Evolutionary conservation across 495 filamentous ascomycete genomes (phyloP).

Genomic region (Mytilinidion resinicola): DNA sequence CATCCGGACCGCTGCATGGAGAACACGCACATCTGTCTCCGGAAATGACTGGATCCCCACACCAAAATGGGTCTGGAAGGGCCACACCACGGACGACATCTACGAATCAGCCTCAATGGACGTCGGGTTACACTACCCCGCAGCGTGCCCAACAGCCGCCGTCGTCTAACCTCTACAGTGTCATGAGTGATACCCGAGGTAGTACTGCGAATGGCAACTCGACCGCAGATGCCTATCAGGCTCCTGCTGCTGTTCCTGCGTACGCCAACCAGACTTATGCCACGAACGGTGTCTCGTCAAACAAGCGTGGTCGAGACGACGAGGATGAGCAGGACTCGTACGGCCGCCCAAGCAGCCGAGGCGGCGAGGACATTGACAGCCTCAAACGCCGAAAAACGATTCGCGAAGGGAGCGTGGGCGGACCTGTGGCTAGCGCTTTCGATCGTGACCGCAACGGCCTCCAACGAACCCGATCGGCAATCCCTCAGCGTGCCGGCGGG

Average conservation of each 20-base stretch:
- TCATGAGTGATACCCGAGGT: conserved; percentile 78
- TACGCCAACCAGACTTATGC: conserved; percentile 59
- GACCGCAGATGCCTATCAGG: conserved; percentile 44
- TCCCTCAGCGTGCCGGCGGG: conserved; percentile 13
- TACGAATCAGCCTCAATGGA: conserved; percentile 66
- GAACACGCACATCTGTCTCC: conserved; percentile 79
- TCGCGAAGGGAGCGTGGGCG: conserved; percentile 50
- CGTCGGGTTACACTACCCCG: conserved; percentile 71
- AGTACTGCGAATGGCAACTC: conserved; percentile 58
- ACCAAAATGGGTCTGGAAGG: conserved; percentile 77
- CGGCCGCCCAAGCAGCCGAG: conserved; percentile 59
- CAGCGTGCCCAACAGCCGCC: conserved; percentile 60
- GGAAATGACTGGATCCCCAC: conserved; percentile 84
- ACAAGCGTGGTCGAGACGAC: conserved; percentile 70
- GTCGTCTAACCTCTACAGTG: conserved; percentile 80
- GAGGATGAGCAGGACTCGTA: conserved; percentile 65
- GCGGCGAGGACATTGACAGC: conserved; percentile 49
- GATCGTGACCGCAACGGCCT: conserved; percentile 17
- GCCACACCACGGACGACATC: conserved; percentile 76
- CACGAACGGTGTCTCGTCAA: conserved; percentile 63
- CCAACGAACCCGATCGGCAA: conserved; percentile 17
- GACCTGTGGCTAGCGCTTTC: conserved; percentile 35
- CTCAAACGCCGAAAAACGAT: conserved; percentile 82
- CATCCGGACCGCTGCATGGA: conserved; percentile 56
- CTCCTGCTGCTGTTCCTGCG: conserved; percentile 31